Percentiles rank a stretch among this genome's conserved stretches.
These are phyloP conservation scores for Paecilomyces sp. DNA, from an alignment of 2,329 filamentous ascomycete species.

Conservation along the genomic window DNA sequence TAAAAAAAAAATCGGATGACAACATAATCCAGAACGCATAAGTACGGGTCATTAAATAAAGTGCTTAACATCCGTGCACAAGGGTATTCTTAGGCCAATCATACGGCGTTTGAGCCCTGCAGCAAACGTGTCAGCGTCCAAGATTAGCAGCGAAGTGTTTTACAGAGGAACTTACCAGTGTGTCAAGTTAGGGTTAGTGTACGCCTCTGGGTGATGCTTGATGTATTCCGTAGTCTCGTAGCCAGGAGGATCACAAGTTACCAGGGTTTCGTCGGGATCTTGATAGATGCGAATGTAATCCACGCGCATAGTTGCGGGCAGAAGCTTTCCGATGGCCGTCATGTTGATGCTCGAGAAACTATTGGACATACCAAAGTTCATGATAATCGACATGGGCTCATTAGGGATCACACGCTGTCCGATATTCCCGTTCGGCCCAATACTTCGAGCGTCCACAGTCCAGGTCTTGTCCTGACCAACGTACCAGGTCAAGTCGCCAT, in stretches of 20 bases:
- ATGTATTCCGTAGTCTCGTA: conserved; percentile 65
- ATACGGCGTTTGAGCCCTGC: conserved; percentile 13
- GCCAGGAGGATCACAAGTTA: conserved; percentile 62
- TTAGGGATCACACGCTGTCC: conserved; percentile 58
- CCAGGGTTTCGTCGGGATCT: conserved; percentile 47
- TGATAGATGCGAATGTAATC: conserved; percentile 68
- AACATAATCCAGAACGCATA: not conserved
- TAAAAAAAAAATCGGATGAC: not conserved
- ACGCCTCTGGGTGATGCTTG: conserved; percentile 52
- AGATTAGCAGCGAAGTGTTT: not conserved
- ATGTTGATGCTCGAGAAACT: conserved; percentile 58
- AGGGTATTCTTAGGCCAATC: conserved; percentile 17
- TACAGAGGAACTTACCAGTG: conserved; percentile 43
- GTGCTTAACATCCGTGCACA: conserved; percentile 11
- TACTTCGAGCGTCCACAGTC: conserved; percentile 52
- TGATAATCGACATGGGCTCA: conserved; percentile 60
- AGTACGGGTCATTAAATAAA: not conserved
- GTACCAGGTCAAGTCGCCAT: conserved; percentile 61
- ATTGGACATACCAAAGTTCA: conserved; percentile 65
- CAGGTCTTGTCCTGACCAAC: conserved; percentile 59
- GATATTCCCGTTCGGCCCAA: conserved; percentile 64
- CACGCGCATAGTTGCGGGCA: conserved; percentile 60
- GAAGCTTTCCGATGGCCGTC: conserved; percentile 45
- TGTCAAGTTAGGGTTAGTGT: conserved; percentile 58
- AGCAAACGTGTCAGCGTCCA: conserved; percentile 21